phyloP scores from a whole-genome alignment of 2,329 filamentous ascomycete genomes.

The Zalaria sp. region DNA sequence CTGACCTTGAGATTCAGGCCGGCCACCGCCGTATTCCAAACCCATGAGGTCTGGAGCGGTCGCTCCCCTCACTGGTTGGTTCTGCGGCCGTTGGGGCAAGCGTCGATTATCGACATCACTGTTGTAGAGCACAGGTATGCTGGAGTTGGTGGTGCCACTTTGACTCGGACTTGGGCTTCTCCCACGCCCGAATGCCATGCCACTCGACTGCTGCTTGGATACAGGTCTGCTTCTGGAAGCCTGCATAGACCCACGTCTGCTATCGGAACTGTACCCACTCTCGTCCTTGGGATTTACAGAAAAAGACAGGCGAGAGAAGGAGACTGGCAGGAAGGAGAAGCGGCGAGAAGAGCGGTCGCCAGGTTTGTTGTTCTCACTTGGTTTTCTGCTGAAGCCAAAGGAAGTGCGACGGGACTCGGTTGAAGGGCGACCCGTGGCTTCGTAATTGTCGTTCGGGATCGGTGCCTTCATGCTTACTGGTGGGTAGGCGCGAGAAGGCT shows the following conservation, averaged over 20 bases:
- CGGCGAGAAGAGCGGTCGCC: constrained; percentile 27
- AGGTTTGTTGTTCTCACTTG: constrained; percentile 20
- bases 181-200: constrained; percentile 30
- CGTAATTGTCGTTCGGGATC: constrained; percentile 39
- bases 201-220: constrained; percentile 15
- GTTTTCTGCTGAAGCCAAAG: constrained; percentile 35
- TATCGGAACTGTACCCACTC: constrained; percentile 20
- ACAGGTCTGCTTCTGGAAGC: constrained; percentile 17
- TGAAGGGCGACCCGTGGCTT: constrained; percentile 36
- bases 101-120: constrained; percentile 9
- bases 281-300: constrained; percentile 19
- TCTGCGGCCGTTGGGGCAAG: constrained; percentile 7
- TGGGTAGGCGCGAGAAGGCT: constrained; percentile 63
- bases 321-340: constrained; percentile 36
- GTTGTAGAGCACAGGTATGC: constrained; percentile 29
- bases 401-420: constrained; percentile 34
- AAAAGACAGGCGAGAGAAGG: constrained; percentile 31
- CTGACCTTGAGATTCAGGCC: constrained; percentile 3
- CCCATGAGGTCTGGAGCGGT: constrained; percentile 11
- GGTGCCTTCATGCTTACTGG: constrained; percentile 80
- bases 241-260: constrained; percentile 18
- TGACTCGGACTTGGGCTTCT: constrained; percentile 29
- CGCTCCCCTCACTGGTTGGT: constrained; percentile 10
- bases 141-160: constrained; percentile 26
- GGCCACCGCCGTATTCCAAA: not conserved